Evolutionary conservation across 345 rosid genomes (phyloP).

Genomic region (Atalantia buxifolia): DNA sequence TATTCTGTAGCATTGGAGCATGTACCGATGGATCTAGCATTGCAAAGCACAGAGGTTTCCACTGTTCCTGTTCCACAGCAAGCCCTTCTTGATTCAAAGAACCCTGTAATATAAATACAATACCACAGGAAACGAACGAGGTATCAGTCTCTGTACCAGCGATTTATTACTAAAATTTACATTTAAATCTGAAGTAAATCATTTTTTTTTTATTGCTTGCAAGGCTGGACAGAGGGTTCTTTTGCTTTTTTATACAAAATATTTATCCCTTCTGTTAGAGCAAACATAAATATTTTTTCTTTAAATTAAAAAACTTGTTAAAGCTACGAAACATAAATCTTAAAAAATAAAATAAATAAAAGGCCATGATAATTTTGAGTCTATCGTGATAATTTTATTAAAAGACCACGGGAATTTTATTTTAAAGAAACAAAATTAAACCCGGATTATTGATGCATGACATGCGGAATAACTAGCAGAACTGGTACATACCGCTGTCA

Average conservation of each 20-base stretch:
- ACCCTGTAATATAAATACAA: slow-evolving; percentile 43
- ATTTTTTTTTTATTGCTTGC: background rate
- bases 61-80: slow-evolving; percentile 88
- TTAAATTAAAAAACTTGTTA: no score
- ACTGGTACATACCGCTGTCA: slow-evolving; percentile 49
- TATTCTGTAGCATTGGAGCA: slow-evolving; percentile 78
- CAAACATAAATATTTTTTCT: background rate
- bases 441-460: background rate
- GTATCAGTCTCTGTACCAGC: background rate
- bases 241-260: background rate
- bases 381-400: background rate
- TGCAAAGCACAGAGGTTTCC: slow-evolving; percentile 85
- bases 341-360: background rate
- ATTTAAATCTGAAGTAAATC: background rate
- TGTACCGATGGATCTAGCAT: slow-evolving; percentile 57
- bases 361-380: no score
- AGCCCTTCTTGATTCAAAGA: slow-evolving; percentile 76
- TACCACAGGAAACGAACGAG: background rate
- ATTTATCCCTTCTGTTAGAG: background rate
- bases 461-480: slow-evolving; percentile 6
- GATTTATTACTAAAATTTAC: background rate
- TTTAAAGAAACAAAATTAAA: background rate
- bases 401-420: no score
- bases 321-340: background rate
- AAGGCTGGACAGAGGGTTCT: background rate